A percentile compares a stretch with the other conserved stretches of the same genome.
Evolutionary conservation across 2,329 filamentous ascomycete genomes (phyloP).

Genomic region (Trichoderma guizhouense): DNA sequence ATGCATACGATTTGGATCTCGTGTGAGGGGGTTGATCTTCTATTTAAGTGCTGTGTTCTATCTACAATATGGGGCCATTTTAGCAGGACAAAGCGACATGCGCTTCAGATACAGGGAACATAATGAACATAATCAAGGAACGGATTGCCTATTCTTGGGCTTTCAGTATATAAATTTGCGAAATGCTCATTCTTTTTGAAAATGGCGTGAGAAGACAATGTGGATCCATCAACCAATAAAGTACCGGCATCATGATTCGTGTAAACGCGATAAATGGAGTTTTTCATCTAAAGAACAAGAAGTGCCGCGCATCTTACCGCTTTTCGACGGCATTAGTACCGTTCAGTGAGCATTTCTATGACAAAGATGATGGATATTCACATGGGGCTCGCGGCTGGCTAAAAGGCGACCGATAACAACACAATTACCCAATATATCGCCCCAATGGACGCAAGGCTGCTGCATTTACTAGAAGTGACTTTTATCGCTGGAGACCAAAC

Average conservation of each 20-base stretch:
- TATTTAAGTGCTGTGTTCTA: neutral
- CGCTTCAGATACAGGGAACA: neutral
- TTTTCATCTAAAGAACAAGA: neutral
- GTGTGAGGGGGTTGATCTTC: neutral
- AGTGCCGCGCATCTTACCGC: neutral
- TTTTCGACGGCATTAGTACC: neutral
- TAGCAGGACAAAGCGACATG: neutral
- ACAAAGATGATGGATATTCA: neutral
- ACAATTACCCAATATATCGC: neutral
- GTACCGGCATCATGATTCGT: neutral
- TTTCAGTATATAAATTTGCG: neutral
- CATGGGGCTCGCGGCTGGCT: neutral
- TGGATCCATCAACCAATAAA: neutral
- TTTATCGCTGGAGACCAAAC: neutral
- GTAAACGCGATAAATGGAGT: neutral
- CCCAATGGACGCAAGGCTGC: neutral
- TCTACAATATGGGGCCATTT: neutral
- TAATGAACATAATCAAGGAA: neutral
- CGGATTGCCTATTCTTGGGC: neutral
- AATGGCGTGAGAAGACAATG: slow-evolving; percentile 11
- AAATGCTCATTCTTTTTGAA: slow-evolving; percentile 10
- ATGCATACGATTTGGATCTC: too few relatives aligned
- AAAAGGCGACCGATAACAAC: neutral
- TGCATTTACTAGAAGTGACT: neutral
- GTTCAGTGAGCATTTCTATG: neutral